Percentiles rank a stretch among this genome's conserved stretches.
These are phyloP conservation scores for Fusarium albidum DNA, from an alignment of 2,329 filamentous ascomycete species.

Conservation along the genomic window DNA sequence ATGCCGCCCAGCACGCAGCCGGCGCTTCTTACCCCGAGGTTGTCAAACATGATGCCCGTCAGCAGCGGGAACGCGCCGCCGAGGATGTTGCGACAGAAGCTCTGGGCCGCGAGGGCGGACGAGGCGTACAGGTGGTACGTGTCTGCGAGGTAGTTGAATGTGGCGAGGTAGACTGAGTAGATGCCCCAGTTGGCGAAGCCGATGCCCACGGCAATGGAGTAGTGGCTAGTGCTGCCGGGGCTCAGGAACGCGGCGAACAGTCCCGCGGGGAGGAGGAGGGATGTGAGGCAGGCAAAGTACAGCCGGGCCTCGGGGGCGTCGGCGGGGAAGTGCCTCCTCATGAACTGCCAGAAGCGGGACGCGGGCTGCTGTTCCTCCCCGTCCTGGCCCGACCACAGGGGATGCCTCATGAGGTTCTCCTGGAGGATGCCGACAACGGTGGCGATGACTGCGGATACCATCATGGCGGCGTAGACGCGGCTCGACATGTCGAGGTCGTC, in stretches of 20 bases:
- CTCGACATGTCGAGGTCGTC: slow-evolving; percentile 72
- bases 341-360: slow-evolving; percentile 53
- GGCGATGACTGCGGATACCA: slow-evolving; percentile 70
- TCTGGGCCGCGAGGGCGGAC: slow-evolving; percentile 86
- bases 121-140: slow-evolving; percentile 86
- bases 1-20: slow-evolving; percentile 81
- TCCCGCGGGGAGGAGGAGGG: slow-evolving; percentile 77
- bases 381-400: slow-evolving; percentile 43
- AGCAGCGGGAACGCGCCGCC: slow-evolving; percentile 84
- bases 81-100: slow-evolving; percentile 84
- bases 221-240: slow-evolving; percentile 36
- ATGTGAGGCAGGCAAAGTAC: slow-evolving; percentile 83
- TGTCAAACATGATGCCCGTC: slow-evolving; percentile 75
- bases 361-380: slow-evolving; percentile 32
- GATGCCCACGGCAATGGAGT: slow-evolving; percentile 63
- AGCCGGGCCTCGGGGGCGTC: slow-evolving; percentile 78
- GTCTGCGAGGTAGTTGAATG: slow-evolving; percentile 93
- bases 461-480: slow-evolving; percentile 77
- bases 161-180: slow-evolving; percentile 84
- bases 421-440: slow-evolving; percentile 76
- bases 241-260: slow-evolving; percentile 63
- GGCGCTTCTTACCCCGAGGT: slow-evolving; percentile 74
- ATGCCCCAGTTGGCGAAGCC: slow-evolving; percentile 84
- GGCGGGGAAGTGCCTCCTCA: slow-evolving; percentile 56
- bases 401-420: slow-evolving; percentile 67